A percentile compares a stretch with the other conserved stretches of the same genome.
Evolutionary conservation across 73 alveolate genomes (phyloP).

Genomic region (Tetrahymena elliotti): DNA sequence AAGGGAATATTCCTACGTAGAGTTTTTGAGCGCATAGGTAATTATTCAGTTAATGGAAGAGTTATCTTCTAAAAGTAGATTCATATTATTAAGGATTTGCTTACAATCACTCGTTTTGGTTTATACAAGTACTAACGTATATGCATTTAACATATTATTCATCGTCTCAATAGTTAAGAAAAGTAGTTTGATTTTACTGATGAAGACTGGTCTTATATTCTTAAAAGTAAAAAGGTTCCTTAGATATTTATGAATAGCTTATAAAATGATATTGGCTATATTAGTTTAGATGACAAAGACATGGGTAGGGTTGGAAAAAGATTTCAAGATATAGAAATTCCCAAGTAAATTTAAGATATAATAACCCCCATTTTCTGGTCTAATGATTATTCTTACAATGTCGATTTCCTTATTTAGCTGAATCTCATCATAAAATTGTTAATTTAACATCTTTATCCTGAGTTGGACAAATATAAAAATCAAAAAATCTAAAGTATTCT

Average conservation of each 20-base stretch:
- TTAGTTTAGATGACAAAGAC: not conserved
- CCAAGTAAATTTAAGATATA: not conserved
- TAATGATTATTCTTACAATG: not conserved
- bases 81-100: not conserved
- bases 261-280: not conserved
- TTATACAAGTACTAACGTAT: not conserved
- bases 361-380: not conserved
- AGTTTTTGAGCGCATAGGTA: not conserved
- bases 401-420: not conserved
- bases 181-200: not conserved
- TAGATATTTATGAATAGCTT: not conserved
- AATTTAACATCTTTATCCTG: not conserved
- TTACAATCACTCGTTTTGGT: not conserved
- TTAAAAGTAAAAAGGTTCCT: not conserved
- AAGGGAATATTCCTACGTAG: not conserved
- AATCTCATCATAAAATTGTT: not conserved
- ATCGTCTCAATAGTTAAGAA: not conserved
- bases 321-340: not conserved
- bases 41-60: not conserved
- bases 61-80: not conserved
- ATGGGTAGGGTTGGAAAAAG: not conserved
- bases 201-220: not conserved
- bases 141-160: not conserved
- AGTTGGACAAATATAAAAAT: not conserved
- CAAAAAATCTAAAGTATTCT: not conserved